A percentile compares a stretch with the other conserved stretches of the same genome.
phyloP scores from a whole-genome alignment of 768 basidiomycete species.

The Boletus vinaceobasis region DNA sequence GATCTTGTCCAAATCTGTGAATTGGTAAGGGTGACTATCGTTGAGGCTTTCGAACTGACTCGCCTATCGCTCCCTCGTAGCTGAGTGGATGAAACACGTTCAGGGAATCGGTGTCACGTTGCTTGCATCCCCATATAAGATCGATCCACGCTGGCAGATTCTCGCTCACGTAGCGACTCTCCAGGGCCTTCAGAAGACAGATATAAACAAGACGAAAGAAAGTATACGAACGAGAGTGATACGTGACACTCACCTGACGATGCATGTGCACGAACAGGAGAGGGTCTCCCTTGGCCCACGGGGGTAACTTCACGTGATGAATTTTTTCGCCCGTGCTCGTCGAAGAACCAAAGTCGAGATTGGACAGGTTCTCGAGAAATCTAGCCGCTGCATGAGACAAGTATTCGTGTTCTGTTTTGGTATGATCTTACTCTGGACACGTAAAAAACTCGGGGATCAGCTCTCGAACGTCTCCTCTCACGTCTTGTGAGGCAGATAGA shows the following conservation, averaged over 20 bases:
- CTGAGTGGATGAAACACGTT: constrained; percentile 94
- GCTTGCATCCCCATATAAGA: constrained; percentile 86
- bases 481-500: constrained; percentile 78
- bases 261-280: constrained; percentile 78
- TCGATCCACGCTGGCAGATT: constrained; percentile 90
- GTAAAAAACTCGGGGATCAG: constrained; percentile 88
- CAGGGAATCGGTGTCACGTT: constrained; percentile 69
- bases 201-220: neutral
- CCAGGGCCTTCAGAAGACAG: constrained; percentile 58
- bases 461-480: constrained; percentile 90
- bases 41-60: neutral
- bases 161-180: constrained; percentile 83
- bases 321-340: constrained; percentile 76
- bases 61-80: constrained; percentile 87
- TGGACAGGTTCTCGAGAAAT: constrained; percentile 77
- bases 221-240: neutral
- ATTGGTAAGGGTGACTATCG: neutral
- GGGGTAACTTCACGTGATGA: constrained; percentile 83
- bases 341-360: constrained; percentile 75
- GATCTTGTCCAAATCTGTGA: constrained; percentile 77
- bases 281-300: constrained; percentile 86
- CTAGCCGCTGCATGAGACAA: constrained; percentile 35
- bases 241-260: constrained; percentile 51
- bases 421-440: constrained; percentile 61
- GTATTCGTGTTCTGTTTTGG: too few species aligned